Base-by-base conservation (phyloP, 2,329 filamentous ascomycete genomes). In the Phyllosticta paracitricarpa region DNA sequence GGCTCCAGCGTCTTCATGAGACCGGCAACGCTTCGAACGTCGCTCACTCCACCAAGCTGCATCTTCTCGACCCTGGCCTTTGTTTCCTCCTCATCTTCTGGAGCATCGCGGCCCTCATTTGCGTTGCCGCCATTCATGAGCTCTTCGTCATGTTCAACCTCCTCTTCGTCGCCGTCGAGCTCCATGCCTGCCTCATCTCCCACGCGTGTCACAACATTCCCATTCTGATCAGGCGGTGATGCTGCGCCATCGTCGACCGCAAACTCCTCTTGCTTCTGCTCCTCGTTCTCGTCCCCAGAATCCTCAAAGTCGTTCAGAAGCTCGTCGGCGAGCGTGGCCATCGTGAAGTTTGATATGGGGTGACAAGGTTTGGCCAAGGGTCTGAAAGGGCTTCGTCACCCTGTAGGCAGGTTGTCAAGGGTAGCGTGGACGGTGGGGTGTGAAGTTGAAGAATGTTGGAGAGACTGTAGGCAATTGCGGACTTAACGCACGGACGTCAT, bases 251-350 rank as follows among this genome's bases (percentile, higher is more conserved):
- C 68, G 22, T 66, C 62, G 19, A 59, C 56, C 26, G 63, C 56
- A 19, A 76, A 70, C 30, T 77, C 73, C 51, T 79, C 74, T 63
- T 75, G 79, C 55, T 81, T 79, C 33, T 84, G 79, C 40, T 84
- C 84, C 64, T 87, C 87, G 48, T 82, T 84, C 68, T 94, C 89
- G 58, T 90, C 90, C 58, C 86, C 91, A 5, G 86, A 89, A 70
- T 95, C 90, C 69, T 91, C 91, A 65, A 96, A 94, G 72, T 96
- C 91, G 70, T 94, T 89, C 68, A 97, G 81, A 10, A 99, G 83
- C 73, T 97, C 93, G 70, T 97, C 92, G 64, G 90, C 93, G 65
- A 95, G 82, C 54, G 91, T 95, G 73, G 93, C 91, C 91, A 97
- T 74, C 52, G 54, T 67, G 28, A 9, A 17, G 9, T 30, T 30